These are phyloP conservation scores for Colletotrichum spinosum DNA, from an alignment of 2,329 filamentous ascomycete species.

Conservation along the genomic window DNA sequence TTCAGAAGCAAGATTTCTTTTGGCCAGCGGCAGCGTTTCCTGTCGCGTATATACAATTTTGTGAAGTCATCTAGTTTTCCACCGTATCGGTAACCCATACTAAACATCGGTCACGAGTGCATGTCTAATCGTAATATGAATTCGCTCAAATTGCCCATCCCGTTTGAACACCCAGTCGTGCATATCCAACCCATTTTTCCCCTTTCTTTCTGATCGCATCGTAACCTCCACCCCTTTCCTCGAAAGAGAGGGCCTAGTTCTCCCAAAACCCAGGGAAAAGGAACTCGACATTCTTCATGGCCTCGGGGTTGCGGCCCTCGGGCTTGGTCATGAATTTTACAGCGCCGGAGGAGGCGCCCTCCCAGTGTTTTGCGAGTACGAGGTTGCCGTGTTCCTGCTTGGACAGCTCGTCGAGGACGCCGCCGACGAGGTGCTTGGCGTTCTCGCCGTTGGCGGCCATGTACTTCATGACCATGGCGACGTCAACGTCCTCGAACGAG, in stretches of 20 bases:
- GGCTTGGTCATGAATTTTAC: conserved; percentile 86
- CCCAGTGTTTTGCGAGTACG: conserved; percentile 84
- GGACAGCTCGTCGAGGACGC: conserved; percentile 87
- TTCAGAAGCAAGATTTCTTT: no score
- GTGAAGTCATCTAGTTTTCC: no score
- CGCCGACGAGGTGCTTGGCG: conserved; percentile 84
- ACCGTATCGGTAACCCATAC: no score
- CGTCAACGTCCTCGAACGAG: conserved; percentile 83
- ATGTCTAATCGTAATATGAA: background rate
- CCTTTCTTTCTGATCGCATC: no score
- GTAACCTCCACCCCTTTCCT: background rate
- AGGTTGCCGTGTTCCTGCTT: conserved; percentile 81
- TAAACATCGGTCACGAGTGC: no score
- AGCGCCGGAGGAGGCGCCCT: conserved; percentile 80
- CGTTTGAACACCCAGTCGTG: conserved; percentile 17
- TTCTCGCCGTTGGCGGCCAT: conserved; percentile 95
- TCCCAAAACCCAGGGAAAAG: conserved; percentile 85
- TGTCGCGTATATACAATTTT: no score
- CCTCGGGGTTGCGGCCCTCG: conserved; percentile 78
- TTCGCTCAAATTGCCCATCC: conserved; percentile 12
- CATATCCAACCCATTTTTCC: background rate
- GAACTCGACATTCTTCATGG: conserved; percentile 83
- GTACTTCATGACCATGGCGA: conserved; percentile 96
- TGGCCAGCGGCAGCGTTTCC: no score
- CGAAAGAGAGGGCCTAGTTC: conserved; percentile 41